phyloP scores from a whole-genome alignment of 345 rosid species.

The Raphanus sativus region DNA sequence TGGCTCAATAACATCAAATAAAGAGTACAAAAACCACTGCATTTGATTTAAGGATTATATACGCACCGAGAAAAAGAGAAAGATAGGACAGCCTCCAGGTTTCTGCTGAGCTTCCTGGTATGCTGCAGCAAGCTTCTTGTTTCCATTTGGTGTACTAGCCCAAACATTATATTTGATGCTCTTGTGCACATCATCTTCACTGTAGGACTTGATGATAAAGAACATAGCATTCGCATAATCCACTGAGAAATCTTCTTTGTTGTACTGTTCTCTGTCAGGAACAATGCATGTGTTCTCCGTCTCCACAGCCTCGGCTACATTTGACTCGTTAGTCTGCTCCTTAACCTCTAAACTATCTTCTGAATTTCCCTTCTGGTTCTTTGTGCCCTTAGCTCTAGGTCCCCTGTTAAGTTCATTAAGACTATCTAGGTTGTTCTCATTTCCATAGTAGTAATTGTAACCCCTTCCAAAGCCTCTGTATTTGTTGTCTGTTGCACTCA shows the following conservation, averaged over 20 bases:
- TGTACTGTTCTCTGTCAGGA: constrained; percentile 69
- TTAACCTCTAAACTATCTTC: constrained; percentile 48
- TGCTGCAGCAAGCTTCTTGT: constrained; percentile 92
- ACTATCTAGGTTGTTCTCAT: constrained; percentile 62
- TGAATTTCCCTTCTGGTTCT: constrained; percentile 53
- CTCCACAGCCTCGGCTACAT: constrained; percentile 46
- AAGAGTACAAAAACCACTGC: background rate
- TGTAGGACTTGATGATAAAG: constrained; percentile 89
- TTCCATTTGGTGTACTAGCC: constrained; percentile 97
- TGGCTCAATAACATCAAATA: background rate
- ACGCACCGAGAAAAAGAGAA: constrained; percentile 86
- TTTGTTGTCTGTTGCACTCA: constrained; percentile 54
- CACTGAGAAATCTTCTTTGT: constrained; percentile 65
- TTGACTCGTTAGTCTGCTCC: constrained; percentile 50
- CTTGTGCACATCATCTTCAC: constrained; percentile 97
- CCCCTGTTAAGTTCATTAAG: constrained; percentile 89
- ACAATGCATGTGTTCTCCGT: constrained; percentile 36
- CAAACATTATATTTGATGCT: constrained; percentile 88
- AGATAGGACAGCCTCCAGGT: constrained; percentile 69
- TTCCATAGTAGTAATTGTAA: constrained; percentile 59
- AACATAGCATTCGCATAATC: constrained; percentile 69
- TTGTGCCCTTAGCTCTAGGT: constrained; percentile 74
- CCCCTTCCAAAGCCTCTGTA: constrained; percentile 68
- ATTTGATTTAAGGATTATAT: background rate
- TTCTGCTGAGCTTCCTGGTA: constrained; percentile 79